Evolutionary conservation across 495 filamentous ascomycete species (phyloP).

Genomic region (Pseudevernia furfuracea): DNA sequence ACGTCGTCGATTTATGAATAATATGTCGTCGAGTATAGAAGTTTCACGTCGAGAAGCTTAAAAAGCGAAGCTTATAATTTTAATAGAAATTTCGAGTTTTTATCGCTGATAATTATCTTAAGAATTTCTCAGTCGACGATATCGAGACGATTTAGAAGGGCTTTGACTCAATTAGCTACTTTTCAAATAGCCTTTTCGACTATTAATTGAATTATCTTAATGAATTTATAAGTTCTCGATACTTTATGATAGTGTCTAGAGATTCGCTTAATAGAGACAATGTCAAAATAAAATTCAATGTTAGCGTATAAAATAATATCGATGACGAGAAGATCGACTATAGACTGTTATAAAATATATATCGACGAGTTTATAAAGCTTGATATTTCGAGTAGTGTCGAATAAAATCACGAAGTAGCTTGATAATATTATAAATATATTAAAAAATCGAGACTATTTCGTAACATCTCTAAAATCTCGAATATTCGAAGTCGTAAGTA

Average conservation of each 20-base stretch:
- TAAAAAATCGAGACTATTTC: background rate
- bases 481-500: background rate
- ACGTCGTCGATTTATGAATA: conserved; percentile 3
- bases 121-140: background rate
- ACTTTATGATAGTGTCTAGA: conserved; percentile 1
- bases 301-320: conserved; percentile 9
- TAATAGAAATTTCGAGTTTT: conserved; percentile 9
- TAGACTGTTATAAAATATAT: background rate
- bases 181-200: background rate
- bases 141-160: conserved; percentile 3
- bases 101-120: conserved; percentile 11
- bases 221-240: conserved; percentile 4
- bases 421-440: background rate
- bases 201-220: conserved; percentile 5
- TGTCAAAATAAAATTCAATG: background rate
- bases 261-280: background rate
- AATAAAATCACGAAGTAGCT: background rate
- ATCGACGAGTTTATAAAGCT: background rate
- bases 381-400: background rate
- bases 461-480: background rate
- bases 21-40: conserved; percentile 5
- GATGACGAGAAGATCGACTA: background rate
- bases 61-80: conserved; percentile 1
- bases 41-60: background rate
- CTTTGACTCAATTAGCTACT: background rate